A percentile compares a stretch with the other conserved stretches of the same genome.
Conservation (phyloP, 2,329 filamentous ascomycete species). For the Ceratocystis diversiconidia region DNA sequence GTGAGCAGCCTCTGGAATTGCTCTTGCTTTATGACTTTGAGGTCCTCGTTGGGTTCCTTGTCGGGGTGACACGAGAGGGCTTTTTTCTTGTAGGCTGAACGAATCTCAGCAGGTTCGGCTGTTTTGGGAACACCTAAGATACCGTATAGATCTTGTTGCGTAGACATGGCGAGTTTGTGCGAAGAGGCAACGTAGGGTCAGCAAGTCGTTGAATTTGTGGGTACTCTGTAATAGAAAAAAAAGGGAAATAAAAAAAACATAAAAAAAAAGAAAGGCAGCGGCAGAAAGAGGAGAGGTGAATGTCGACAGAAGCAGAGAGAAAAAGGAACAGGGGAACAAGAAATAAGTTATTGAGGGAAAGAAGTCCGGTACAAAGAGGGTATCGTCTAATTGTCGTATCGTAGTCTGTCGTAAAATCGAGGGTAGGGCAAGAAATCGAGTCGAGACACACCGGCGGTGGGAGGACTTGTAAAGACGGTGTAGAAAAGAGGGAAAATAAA, state of each 20-base stretch:
- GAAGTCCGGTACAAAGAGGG: neutral
- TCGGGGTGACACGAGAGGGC: conserved; percentile 83
- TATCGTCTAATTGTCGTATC: conserved; percentile 1
- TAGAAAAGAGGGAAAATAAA: neutral
- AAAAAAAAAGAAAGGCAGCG: neutral
- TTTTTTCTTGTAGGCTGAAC: conserved; percentile 68
- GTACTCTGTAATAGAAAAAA: neutral
- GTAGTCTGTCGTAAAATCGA: neutral
- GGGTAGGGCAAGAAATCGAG: neutral
- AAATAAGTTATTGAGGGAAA: neutral
- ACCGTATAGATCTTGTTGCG: conserved; percentile 63
- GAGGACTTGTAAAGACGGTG: neutral
- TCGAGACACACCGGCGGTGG: neutral
- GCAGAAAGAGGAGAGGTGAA: neutral
- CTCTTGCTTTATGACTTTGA: conserved; percentile 65
- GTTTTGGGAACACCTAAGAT: conserved; percentile 59
- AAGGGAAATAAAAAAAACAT: neutral
- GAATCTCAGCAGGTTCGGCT: conserved; percentile 57
- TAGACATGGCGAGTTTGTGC: conserved; percentile 30
- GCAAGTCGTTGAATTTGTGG: conserved; percentile 13
- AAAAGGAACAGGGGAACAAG: neutral
- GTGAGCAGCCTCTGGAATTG: conserved; percentile 88
- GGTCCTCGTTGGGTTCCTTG: conserved; percentile 65
- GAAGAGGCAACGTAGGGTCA: conserved; percentile 2
- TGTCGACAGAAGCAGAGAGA: neutral